Conservation (phyloP, 176 grass and related monocot species). For the Rhynchospora tenuis region DNA sequence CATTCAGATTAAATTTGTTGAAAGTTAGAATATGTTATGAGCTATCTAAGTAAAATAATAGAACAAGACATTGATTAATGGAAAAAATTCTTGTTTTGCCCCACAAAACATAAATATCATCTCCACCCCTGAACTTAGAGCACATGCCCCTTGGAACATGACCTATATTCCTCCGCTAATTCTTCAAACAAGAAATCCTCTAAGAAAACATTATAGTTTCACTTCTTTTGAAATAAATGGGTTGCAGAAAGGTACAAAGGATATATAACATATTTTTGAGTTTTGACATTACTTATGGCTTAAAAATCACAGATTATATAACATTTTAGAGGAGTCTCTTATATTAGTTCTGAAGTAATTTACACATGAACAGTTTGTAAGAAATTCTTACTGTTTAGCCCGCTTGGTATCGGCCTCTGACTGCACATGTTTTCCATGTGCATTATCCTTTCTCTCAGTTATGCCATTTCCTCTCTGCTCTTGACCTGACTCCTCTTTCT, state of each 20-base stretch:
- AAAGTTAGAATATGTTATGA: neutral
- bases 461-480: conserved; percentile 32
- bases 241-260: neutral
- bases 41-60: neutral
- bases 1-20: neutral
- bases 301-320: neutral
- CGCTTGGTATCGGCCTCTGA: conserved; percentile 64
- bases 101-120: neutral
- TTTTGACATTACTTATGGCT: neutral
- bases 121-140: neutral
- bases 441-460: conserved; percentile 58
- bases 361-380: neutral
- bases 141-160: neutral
- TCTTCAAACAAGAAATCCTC: neutral
- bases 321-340: neutral
- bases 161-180: neutral
- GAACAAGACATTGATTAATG: neutral
- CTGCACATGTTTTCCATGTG: conserved; percentile 41
- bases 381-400: conserved; percentile 75
- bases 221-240: neutral
- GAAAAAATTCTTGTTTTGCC: neutral
- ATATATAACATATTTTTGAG: neutral
- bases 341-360: neutral
- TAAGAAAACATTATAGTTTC: neutral
- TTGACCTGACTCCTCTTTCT: conserved; percentile 30